Percentiles rank a stretch among this genome's conserved stretches.
Conservation (phyloP, 805 yeast genomes). For the Yamadazyma sp. region DNA sequence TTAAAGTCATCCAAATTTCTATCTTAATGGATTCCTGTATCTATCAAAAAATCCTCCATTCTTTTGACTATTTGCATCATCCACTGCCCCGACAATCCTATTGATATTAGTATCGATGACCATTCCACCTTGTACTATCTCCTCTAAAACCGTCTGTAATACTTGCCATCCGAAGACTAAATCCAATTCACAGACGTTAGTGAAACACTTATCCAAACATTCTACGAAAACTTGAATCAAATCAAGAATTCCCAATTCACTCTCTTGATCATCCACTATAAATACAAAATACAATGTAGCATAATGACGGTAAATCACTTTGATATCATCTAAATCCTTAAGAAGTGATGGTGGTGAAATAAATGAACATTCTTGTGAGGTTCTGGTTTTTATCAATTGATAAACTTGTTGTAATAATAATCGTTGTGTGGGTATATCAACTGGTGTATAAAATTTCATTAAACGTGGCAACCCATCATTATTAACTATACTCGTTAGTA, state of each 20-base stretch:
- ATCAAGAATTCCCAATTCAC: conserved; percentile 90
- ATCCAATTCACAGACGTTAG: conserved; percentile 92
- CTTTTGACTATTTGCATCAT: conserved; percentile 60
- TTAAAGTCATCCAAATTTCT: too few species aligned
- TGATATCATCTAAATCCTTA: conserved; percentile 67
- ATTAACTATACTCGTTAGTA: conserved; percentile 58
- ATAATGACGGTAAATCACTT: conserved; percentile 89
- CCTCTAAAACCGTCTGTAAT: conserved; percentile 83
- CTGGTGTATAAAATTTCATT: conserved; percentile 88
- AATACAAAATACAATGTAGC: conserved; percentile 96
- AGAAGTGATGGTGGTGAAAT: conserved; percentile 84
- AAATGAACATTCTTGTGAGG: conserved; percentile 80
- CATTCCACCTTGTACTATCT: conserved; percentile 96
- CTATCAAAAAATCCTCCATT: conserved; percentile 14
- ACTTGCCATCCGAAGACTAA: conserved; percentile 99
- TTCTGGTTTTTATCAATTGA: conserved; percentile 68
- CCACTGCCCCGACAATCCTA: conserved; percentile 80
- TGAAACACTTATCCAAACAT: conserved; percentile 87
- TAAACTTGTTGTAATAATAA: conserved; percentile 77
- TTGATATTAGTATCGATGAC: conserved; percentile 88
- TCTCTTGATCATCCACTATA: conserved; percentile 92
- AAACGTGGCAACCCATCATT: conserved; percentile 87
- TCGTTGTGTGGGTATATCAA: conserved; percentile 80
- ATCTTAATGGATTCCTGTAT: too few species aligned
- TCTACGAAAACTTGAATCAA: conserved; percentile 96